Conservation (phyloP, 2,329 filamentous ascomycete species). For the Fusarium floridanum region DNA sequence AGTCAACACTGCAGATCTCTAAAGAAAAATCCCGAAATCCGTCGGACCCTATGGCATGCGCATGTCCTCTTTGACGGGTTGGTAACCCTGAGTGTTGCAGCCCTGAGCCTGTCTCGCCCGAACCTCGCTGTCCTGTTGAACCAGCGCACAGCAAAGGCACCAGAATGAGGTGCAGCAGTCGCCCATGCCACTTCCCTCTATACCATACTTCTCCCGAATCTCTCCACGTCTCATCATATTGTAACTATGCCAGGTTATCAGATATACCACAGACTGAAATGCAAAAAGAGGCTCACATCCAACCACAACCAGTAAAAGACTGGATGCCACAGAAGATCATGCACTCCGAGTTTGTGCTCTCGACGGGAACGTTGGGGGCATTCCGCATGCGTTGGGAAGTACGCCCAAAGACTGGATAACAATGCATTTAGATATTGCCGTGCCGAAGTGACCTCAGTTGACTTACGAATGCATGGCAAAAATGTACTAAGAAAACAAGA, state of each 20-base stretch:
- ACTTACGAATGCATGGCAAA: not conserved
- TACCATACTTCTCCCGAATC: constrained; percentile 15
- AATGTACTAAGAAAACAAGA: not conserved
- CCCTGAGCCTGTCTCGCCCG: not conserved
- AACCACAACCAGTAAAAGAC: not conserved
- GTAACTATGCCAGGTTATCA: not conserved
- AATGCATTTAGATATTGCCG: not conserved
- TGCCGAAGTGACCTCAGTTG: not conserved
- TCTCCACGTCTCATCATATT: not conserved
- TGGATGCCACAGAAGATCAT: not conserved
- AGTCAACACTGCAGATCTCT: accelerated
- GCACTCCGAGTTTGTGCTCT: not conserved
- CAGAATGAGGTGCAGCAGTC: constrained; percentile 23
- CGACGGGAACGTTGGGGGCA: not conserved
- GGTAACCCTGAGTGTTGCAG: not conserved
- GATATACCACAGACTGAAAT: too few species aligned
- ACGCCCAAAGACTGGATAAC: not conserved
- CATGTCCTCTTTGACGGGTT: not conserved
- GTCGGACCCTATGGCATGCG: not conserved
- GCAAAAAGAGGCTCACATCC: not conserved
- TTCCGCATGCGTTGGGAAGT: not conserved
- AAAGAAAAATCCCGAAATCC: not conserved
- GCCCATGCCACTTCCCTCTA: constrained; percentile 16
- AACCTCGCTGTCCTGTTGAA: constrained; percentile 23
- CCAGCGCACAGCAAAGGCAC: constrained; percentile 22